A percentile compares a stretch with the other conserved stretches of the same genome.
These are phyloP conservation scores for Nyctanthes arbortristis DNA, from an alignment of 257 asterid genomes.

Conservation along the genomic window DNA sequence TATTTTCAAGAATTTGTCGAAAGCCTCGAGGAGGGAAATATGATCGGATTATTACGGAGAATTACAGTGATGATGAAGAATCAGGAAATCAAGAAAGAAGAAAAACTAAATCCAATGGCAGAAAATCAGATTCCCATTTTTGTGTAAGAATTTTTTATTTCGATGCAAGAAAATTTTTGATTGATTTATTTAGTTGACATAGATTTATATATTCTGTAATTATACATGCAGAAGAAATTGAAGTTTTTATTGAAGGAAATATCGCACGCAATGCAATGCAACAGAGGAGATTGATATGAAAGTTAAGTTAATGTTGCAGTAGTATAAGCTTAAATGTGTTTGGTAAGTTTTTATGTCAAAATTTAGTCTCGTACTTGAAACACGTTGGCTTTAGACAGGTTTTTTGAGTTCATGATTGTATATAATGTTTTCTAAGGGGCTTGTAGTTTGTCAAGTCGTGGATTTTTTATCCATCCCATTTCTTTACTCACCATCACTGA, in stretches of 20 bases:
- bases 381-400: too few species aligned
- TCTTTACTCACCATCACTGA: too few species aligned
- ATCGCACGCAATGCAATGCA: background rate
- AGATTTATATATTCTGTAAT: background rate
- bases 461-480: too few species aligned
- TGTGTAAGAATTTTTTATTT: conserved; percentile 5
- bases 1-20: background rate
- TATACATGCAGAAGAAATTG: background rate
- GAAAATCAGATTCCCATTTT: conserved; percentile 1
- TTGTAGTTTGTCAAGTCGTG: too few species aligned
- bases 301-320: too few species aligned
- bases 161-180: background rate
- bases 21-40: background rate
- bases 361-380: background rate
- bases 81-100: background rate
- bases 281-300: background rate
- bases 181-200: background rate
- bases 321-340: too few species aligned
- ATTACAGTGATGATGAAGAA: background rate
- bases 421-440: too few species aligned
- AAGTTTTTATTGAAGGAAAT: background rate
- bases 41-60: background rate
- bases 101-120: background rate
- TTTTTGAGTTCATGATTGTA: background rate
- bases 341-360: background rate